These are phyloP conservation scores for Suhomyces chickasaworum DNA, from an alignment of 1,139 yeast genomes.

Conservation along the genomic window DNA sequence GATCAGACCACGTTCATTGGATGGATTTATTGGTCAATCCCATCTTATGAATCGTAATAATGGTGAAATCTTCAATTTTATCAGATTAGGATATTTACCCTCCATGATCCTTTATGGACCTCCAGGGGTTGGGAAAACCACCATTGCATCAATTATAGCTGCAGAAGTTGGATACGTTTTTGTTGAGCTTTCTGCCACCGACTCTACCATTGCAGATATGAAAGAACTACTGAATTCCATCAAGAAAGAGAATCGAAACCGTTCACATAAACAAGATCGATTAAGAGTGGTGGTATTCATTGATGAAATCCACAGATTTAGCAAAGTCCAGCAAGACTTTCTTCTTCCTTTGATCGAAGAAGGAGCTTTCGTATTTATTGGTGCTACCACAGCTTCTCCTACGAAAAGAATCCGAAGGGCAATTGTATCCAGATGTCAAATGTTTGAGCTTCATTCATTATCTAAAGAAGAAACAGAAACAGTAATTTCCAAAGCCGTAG, in stretches of 20 bases:
- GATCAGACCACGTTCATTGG: conserved; percentile 31
- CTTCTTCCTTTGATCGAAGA: conserved; percentile 43
- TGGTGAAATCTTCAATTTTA: conserved; percentile 37
- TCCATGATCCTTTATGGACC: conserved; percentile 50
- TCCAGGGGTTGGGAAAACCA: conserved; percentile 51
- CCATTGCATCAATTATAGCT: conserved; percentile 44
- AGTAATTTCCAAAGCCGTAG: conserved; percentile 31
- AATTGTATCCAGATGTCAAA: conserved; percentile 44
- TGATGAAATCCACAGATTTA: conserved; percentile 48
- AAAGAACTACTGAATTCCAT: conserved; percentile 30
- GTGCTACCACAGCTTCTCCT: conserved; percentile 47
- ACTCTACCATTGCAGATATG: conserved; percentile 34
- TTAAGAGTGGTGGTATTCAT: conserved; percentile 41
- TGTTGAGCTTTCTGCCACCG: conserved; percentile 45
- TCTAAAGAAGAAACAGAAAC: conserved; percentile 20
- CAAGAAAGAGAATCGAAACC: conserved; percentile 25
- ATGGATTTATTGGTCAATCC: conserved; percentile 40
- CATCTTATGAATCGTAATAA: conserved; percentile 32
- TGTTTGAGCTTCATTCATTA: conserved; percentile 31
- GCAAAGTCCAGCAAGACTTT: conserved; percentile 45
- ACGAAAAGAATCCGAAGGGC: conserved; percentile 37
- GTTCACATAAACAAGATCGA: conserved; percentile 18
- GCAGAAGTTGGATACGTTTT: conserved; percentile 37
- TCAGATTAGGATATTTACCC: conserved; percentile 43
- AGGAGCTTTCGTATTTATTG: conserved; percentile 45